Conservation (phyloP, 306 rosid species). For the Calophaca sinica region DNA sequence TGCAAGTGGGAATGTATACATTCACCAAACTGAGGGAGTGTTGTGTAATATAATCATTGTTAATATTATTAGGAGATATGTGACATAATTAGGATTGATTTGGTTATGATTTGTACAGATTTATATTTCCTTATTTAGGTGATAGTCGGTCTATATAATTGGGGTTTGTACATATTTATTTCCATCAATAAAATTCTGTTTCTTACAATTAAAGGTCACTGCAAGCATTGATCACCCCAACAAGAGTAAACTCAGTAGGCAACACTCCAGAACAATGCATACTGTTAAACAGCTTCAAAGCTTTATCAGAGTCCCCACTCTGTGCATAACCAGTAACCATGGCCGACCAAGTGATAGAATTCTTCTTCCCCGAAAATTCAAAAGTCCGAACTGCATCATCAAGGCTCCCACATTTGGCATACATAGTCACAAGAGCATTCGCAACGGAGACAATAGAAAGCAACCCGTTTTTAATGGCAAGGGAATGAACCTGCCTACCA, state of each 20-base stretch:
- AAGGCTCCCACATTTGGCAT: slow-evolving; percentile 76
- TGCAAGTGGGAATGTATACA: too few relatives aligned
- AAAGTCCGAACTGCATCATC: slow-evolving; percentile 78
- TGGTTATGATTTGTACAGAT: too few relatives aligned
- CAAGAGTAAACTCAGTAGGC: slow-evolving; percentile 78
- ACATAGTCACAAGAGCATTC: slow-evolving; percentile 85
- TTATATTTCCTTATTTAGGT: too few relatives aligned
- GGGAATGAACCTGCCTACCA: slow-evolving; percentile 80
- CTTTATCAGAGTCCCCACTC: slow-evolving; percentile 71
- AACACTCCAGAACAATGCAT: slow-evolving; percentile 69
- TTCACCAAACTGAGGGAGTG: too few relatives aligned
- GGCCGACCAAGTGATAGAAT: slow-evolving; percentile 90
- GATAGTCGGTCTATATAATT: too few relatives aligned
- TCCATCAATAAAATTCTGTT: too few relatives aligned
- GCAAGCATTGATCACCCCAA: slow-evolving; percentile 81
- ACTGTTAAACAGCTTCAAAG: slow-evolving; percentile 61
- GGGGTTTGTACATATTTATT: too few relatives aligned
- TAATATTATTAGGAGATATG: too few relatives aligned
- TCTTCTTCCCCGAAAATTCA: slow-evolving; percentile 60
- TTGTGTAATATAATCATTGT: too few relatives aligned
- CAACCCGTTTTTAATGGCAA: slow-evolving; percentile 69
- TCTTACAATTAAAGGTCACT: too few relatives aligned
- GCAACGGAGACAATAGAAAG: slow-evolving; percentile 64
- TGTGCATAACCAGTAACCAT: slow-evolving; percentile 84
- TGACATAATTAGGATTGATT: too few relatives aligned